Evolutionary conservation across 495 filamentous ascomycete genomes (phyloP).

Genomic region (Penicillium egyptiacum): DNA sequence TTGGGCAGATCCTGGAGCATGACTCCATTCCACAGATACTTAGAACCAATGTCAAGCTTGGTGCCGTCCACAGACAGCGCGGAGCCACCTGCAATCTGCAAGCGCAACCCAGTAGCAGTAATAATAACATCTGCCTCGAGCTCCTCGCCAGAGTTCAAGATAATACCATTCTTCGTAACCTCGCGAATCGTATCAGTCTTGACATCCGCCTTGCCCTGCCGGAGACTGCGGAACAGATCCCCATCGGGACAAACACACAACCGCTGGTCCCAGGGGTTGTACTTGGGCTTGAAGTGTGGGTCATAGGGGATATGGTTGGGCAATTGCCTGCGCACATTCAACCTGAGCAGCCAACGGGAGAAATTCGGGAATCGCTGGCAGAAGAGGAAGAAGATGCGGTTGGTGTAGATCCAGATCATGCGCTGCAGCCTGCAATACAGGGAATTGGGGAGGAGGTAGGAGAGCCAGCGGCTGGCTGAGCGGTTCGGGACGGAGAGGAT

Average conservation of each 20-base stretch:
- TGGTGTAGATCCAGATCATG: conserved; percentile 45
- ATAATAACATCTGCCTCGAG: conserved; percentile 71
- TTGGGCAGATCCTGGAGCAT: conserved; percentile 65
- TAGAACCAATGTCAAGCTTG: conserved; percentile 44
- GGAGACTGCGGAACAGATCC: conserved; percentile 68
- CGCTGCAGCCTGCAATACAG: conserved; percentile 41
- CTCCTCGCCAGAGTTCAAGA: conserved; percentile 53
- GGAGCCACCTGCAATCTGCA: conserved; percentile 54
- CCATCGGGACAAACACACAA: conserved; percentile 69
- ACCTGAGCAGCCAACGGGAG: conserved; percentile 47
- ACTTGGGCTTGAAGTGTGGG: conserved; percentile 69
- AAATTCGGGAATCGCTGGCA: conserved; percentile 56
- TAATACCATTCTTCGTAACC: conserved; percentile 59
- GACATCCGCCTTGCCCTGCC: conserved; percentile 56
- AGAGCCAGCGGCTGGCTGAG: conserved; percentile 28
- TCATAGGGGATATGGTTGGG: conserved; percentile 56
- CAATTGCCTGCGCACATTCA: conserved; percentile 47
- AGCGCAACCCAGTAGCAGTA: conserved; percentile 69
- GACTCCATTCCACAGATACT: conserved; percentile 57
- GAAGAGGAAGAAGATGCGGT: conserved; percentile 53
- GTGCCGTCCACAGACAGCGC: conserved; percentile 55
- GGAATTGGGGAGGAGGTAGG: conserved; percentile 44
- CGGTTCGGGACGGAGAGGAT: conserved; percentile 54
- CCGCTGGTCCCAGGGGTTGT: conserved; percentile 74
- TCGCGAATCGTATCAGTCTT: conserved; percentile 67